phyloP scores from a whole-genome alignment of 2,329 filamentous ascomycete genomes.

The Penicillium decumbens region DNA sequence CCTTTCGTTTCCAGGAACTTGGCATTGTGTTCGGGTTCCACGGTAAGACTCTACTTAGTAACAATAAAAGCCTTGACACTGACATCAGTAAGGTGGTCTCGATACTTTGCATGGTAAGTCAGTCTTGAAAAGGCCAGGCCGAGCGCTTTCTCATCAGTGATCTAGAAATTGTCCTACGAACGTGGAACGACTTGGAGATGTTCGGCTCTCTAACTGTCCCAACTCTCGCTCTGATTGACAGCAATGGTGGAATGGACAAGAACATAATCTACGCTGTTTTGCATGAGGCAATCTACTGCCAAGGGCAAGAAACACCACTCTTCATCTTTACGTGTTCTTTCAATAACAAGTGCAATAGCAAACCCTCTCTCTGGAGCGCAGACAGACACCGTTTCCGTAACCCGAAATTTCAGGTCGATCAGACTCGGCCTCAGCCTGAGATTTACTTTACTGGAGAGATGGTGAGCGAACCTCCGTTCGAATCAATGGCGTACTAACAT shows the following conservation, averaged over 20 bases:
- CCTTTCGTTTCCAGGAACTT: conserved; percentile 69
- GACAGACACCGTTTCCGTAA: conserved; percentile 41
- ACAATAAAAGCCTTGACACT: conserved; percentile 2
- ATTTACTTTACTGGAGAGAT: conserved; percentile 88
- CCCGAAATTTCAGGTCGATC: conserved; percentile 46
- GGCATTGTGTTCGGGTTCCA: conserved; percentile 76
- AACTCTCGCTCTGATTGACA: conserved; percentile 65
- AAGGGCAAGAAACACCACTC: conserved; percentile 45
- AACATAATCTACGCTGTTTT: conserved; percentile 79
- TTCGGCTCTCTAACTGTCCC: conserved; percentile 72
- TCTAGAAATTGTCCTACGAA: conserved; percentile 60
- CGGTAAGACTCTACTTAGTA: conserved; percentile 39
- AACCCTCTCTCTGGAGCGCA: conserved; percentile 70
- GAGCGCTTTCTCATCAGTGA: conserved; percentile 1
- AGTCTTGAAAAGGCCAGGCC: neutral
- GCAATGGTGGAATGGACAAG: conserved; percentile 64
- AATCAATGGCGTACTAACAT: neutral
- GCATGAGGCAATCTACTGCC: conserved; percentile 84
- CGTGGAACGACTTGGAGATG: conserved; percentile 67
- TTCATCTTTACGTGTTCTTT: neutral
- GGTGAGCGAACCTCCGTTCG: conserved; percentile 38
- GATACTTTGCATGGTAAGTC: conserved; percentile 62
- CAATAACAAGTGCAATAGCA: conserved; percentile 33
- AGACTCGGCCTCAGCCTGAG: conserved; percentile 43
- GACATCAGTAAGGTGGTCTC: conserved; percentile 53